Base-by-base conservation (phyloP, 768 basidiomycete genomes). In the Lentinula aciculospora region DNA sequence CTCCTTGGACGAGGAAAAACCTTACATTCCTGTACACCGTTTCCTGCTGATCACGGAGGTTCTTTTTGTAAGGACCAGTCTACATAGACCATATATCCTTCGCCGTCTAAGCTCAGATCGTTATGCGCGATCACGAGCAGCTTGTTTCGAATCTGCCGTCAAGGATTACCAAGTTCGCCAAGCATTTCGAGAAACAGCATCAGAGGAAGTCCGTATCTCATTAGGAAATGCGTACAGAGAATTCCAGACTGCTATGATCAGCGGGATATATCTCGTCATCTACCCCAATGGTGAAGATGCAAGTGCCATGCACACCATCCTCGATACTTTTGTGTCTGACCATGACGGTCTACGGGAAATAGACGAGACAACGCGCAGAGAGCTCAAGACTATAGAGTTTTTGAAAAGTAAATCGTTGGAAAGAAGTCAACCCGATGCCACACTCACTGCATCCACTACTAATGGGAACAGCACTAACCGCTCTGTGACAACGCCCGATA, bases 1-100 rank as follows among this genome's bases (percentile, higher is more conserved):
- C 36, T 85, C 85, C 4, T 77, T 90, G 37, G 94, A 96, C 69
- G 79, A 83, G 54, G 73, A 75, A 25, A 74, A 75, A 64, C 75
- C 74, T 37, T 92, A 80, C 64, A 76, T 97, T 53, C 86, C 90
- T 2, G 78, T 89, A 37, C 94, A 97, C 65, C 84, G 94, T 46
- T 96, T 91, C 72, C 81, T 96, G 42, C 80, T 97, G 56, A 84
- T 90, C 51, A 95, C 94, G 0, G 94, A 97, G 69, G 84, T 94
- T 53, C 79, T 92, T 47, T 94, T 93, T 66, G 86, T 93, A 53
- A 81, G 92, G 57, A 87, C 90, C 65, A 86, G 87, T 65, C 73
- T 94, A 31, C 88, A 96, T 70, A 83, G 94, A 29, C 94, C 94
- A 2, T 97, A 95, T 70, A 77, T 97, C 39, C 74, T 97, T 40